Evolutionary conservation across 2,329 filamentous ascomycete genomes (phyloP).

Genomic region (Magnaporthiopsis poae): DNA sequence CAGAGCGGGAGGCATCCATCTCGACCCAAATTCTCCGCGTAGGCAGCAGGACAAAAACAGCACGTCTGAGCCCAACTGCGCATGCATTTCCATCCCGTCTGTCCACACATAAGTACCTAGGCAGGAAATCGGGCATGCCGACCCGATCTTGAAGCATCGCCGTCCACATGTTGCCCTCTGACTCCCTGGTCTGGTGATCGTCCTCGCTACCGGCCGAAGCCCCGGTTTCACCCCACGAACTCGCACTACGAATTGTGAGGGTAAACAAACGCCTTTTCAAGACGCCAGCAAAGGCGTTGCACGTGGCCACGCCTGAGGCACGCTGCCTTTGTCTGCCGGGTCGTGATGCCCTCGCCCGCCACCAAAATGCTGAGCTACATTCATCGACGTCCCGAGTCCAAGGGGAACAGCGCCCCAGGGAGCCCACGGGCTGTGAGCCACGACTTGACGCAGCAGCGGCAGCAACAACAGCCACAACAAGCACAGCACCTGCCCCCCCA

Average conservation of each 20-base stretch:
- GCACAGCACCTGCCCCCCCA: conserved; percentile 10
- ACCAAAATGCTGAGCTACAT: conserved; percentile 19
- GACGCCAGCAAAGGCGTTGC: conserved; percentile 8
- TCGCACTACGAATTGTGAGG: conserved; percentile 10
- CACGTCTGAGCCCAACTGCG: not conserved
- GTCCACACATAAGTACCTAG: conserved; percentile 4
- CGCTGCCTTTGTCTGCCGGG: conserved; percentile 8
- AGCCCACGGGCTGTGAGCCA: conserved; percentile 5
- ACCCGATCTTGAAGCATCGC: not conserved
- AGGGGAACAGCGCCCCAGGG: conserved; percentile 10
- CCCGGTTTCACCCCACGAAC: conserved; percentile 2
- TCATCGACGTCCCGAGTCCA: conserved; percentile 14
- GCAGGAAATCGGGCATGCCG: not conserved
- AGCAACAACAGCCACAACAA: conserved; percentile 11
- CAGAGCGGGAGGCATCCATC: not conserved
- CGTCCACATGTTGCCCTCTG: conserved; percentile 6
- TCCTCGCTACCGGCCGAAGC: not conserved
- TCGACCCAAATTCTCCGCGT: conserved; percentile 1
- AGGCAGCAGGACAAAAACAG: not conserved
- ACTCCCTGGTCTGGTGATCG: not conserved
- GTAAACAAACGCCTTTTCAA: conserved; percentile 4
- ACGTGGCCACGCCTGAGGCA: conserved; percentile 10
- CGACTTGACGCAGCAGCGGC: conserved; percentile 7
- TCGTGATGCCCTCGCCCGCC: conserved; percentile 15
- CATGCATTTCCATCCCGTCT: not conserved